Conservation (phyloP, 371 early-diverging fungal genomes). For the Syncephalastrum monosporum region DNA sequence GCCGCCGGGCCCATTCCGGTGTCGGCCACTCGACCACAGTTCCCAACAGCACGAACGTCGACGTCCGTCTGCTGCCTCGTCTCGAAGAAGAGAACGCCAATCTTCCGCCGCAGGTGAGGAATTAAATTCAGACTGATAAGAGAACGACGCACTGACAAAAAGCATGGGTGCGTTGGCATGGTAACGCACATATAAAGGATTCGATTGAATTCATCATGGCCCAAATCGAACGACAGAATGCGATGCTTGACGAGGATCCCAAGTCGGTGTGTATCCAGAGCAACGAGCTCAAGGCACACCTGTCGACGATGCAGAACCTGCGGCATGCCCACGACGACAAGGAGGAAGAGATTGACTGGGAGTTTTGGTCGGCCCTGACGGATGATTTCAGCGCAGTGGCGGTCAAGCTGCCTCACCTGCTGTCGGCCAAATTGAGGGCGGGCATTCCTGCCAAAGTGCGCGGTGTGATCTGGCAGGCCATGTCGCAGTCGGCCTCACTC, state of each 20-base stretch:
- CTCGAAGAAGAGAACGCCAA: slow-evolving; percentile 45
- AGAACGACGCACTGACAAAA: background rate
- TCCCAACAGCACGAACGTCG: slow-evolving; percentile 10
- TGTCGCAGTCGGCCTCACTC: slow-evolving; percentile 77
- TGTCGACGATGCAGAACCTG: slow-evolving; percentile 51
- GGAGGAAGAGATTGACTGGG: slow-evolving; percentile 73
- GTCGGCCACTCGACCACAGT: slow-evolving; percentile 1
- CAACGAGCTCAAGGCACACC: slow-evolving; percentile 51
- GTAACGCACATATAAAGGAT: slow-evolving; percentile 20
- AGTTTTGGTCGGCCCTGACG: slow-evolving; percentile 91
- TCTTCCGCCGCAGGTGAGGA: slow-evolving; percentile 33
- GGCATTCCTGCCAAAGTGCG: slow-evolving; percentile 87
- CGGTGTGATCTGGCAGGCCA: slow-evolving; percentile 93
- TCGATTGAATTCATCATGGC: slow-evolving; percentile 54
- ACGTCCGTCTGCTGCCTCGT: slow-evolving; percentile 37
- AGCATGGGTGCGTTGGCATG: background rate
- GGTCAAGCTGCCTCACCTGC: slow-evolving; percentile 57
- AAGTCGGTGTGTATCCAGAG: slow-evolving; percentile 56
- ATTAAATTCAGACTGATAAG: no score
- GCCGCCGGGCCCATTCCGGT: slow-evolving; percentile 28
- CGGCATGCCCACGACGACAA: slow-evolving; percentile 23
- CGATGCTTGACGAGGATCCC: slow-evolving; percentile 54
- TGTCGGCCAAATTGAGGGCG: slow-evolving; percentile 69
- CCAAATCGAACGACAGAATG: slow-evolving; percentile 57
- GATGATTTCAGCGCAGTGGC: slow-evolving; percentile 77